Conservation (phyloP, 1,284 basidiomycete species). For the Papiliotrema terrestris region DNA sequence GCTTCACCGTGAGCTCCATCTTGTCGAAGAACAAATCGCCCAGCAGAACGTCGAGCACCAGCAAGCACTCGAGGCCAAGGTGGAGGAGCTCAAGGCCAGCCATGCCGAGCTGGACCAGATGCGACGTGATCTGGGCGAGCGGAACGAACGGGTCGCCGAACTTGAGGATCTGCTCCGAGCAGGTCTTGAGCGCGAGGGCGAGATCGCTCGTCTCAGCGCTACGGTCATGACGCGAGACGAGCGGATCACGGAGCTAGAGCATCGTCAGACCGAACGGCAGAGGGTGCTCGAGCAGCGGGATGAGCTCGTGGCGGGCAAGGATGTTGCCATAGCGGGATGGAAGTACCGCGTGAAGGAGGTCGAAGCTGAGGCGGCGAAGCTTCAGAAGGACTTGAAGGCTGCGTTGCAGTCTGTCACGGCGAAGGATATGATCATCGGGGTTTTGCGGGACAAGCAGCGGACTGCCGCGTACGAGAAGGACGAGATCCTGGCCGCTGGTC, state of each 20-base stretch:
- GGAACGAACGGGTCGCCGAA: slow-evolving; percentile 5
- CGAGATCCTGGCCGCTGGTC: slow-evolving; percentile 4
- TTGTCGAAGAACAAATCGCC: not conserved
- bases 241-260: slow-evolving; percentile 1
- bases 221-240: slow-evolving; percentile 1
- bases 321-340: not conserved
- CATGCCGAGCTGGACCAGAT: too few relatives aligned
- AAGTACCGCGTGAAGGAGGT: not conserved
- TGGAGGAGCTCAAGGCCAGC: not conserved
- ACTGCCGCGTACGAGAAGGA: slow-evolving; percentile 21
- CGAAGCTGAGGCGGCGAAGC: not conserved
- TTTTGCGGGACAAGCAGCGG: slow-evolving; percentile 16
- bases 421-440: slow-evolving; percentile 8
- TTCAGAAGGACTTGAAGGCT: slow-evolving; percentile 1
- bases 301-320: not conserved
- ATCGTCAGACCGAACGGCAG: slow-evolving; percentile 5
- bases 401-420: not conserved
- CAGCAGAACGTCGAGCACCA: not conserved
- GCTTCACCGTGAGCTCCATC: not conserved
- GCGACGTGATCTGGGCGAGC: too few relatives aligned
- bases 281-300: not conserved
- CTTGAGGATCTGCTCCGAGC: slow-evolving; percentile 3
- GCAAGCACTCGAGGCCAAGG: not conserved
- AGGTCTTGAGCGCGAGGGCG: not conserved
- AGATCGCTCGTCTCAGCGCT: not conserved